Conservation (phyloP, 768 basidiomycete genomes). For the Tricholoma terreum region DNA sequence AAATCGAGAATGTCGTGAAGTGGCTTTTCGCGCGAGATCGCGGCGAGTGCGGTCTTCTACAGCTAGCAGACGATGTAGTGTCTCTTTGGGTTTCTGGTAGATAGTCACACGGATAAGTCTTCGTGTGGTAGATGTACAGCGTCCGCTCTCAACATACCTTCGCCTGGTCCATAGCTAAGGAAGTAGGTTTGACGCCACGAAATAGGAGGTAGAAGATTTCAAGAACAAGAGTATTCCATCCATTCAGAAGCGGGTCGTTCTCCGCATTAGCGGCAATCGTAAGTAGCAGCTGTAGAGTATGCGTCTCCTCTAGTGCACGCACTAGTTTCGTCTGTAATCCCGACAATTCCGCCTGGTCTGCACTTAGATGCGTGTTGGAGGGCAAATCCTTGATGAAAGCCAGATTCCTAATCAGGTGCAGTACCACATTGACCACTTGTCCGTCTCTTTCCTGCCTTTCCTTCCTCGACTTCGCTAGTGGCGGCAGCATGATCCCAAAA, state of each 20-base stretch:
- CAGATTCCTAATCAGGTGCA: slow-evolving; percentile 92
- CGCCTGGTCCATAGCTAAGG: slow-evolving; percentile 55
- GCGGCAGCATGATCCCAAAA: slow-evolving; percentile 74
- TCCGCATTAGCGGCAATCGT: slow-evolving; percentile 81
- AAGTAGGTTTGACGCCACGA: slow-evolving; percentile 67
- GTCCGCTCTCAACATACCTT: slow-evolving; percentile 44
- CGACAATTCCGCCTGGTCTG: slow-evolving; percentile 78
- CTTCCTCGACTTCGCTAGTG: slow-evolving; percentile 63
- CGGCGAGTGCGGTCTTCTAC: slow-evolving; percentile 67
- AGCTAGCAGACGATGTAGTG: slow-evolving; percentile 73
- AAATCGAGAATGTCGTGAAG: slow-evolving; percentile 91
- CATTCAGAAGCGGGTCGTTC: slow-evolving; percentile 75
- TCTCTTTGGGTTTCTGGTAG: slow-evolving; percentile 61
- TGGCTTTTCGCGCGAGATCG: slow-evolving; percentile 47
- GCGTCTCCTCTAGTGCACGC: slow-evolving; percentile 63
- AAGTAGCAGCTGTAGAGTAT: slow-evolving; percentile 73
- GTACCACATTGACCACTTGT: slow-evolving; percentile 82
- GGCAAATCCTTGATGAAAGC: slow-evolving; percentile 88
- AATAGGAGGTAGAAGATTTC: slow-evolving; percentile 93
- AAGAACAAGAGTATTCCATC: slow-evolving; percentile 85
- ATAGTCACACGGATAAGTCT: background rate
- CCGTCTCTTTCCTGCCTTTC: slow-evolving; percentile 78
- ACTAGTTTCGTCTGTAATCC: slow-evolving; percentile 78
- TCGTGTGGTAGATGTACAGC: slow-evolving; percentile 6
- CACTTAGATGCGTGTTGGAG: slow-evolving; percentile 63